Base-by-base conservation (phyloP, 257 asterid species). In the Primulina tabacum region DNA sequence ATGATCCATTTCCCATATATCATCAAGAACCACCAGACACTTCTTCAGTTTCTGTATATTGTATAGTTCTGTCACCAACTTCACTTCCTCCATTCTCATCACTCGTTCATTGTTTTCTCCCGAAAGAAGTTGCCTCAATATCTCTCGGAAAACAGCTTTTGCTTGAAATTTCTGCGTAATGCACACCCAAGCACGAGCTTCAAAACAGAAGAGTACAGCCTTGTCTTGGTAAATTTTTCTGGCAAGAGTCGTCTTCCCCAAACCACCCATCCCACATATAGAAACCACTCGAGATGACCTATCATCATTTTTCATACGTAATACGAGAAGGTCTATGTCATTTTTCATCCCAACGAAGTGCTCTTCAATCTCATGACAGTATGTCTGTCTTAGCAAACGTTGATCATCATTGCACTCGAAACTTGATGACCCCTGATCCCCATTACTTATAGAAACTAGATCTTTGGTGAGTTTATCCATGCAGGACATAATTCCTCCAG, bases 171-270 rank as follows among this genome's bases (percentile, higher is more conserved):
- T 68, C 20, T 64, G 73, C 0, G 81, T 66, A 2, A 73, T 18
- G 40, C 84, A 72, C 16, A 65, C 79, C 84, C 84, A 80, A 0
- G 69, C 78, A 32, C 9, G 62, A 12, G 58, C 56, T 35, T 50
- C 50, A 33, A 71, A 63, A 24, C 4, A 5, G 6, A 32, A 5
- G 6, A 32, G 34, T 32, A 28, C 0, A 34, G 6, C 7, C 8
- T 53, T 4, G 20, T 47, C 69, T 0, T 62, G 9, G 64, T 38
- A 71, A 6, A 71, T 33, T 52, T 71, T 61, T n/a, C 63, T 43
- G 5, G 56, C 69, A 32, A 71, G 67, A 11, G 69, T 61, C 0
- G 75, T 71, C 64, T 71, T 71, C 12, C 75, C 75, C 26, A 71
- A n/a, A 12, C 75, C 75, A 7, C 75, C 69, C 62, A 62, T 40